Evolutionary conservation across 441 rosid genomes (phyloP).

Genomic region (Codiaeum variegatum): DNA sequence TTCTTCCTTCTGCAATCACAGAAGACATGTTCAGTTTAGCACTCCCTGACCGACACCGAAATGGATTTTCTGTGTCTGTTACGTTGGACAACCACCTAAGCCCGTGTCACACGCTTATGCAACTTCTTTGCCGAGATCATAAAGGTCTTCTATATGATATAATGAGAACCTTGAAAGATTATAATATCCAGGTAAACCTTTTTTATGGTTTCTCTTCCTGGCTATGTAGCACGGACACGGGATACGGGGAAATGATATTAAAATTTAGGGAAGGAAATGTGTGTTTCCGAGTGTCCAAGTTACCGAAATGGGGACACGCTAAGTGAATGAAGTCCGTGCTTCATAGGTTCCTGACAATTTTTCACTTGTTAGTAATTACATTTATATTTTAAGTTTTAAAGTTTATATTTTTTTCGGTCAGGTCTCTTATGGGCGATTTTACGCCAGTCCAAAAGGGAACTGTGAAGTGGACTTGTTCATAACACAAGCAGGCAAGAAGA

Average conservation of each 20-base stretch:
- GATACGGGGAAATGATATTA: too few species aligned
- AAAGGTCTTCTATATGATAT: conserved; percentile 67
- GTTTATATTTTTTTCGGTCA: conserved; percentile 12
- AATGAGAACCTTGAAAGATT: conserved; percentile 69
- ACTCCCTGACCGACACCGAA: conserved; percentile 24
- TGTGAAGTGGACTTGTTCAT: conserved; percentile 59
- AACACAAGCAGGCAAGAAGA: conserved; percentile 59
- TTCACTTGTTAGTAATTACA: neutral
- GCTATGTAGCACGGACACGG: too few species aligned
- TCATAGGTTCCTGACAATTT: neutral
- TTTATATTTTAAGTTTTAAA: neutral
- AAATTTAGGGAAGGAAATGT: too few species aligned
- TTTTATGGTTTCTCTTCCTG: neutral
- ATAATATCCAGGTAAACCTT: conserved; percentile 68
- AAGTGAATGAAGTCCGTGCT: too few species aligned
- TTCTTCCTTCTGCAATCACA: conserved; percentile 49
- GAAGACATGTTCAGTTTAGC: conserved; percentile 51
- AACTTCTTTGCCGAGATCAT: conserved; percentile 57
- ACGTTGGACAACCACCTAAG: conserved; percentile 52
- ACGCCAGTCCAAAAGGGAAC: conserved; percentile 33
- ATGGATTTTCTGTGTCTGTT: conserved; percentile 39
- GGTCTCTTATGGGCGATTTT: conserved; percentile 62
- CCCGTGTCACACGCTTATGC: conserved; percentile 55
- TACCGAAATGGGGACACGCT: too few species aligned
- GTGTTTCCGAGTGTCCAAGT: too few species aligned